Evolutionary conservation across 352 stramenopile genomes (phyloP).

Genomic region (Globisporangium emineosum): DNA sequence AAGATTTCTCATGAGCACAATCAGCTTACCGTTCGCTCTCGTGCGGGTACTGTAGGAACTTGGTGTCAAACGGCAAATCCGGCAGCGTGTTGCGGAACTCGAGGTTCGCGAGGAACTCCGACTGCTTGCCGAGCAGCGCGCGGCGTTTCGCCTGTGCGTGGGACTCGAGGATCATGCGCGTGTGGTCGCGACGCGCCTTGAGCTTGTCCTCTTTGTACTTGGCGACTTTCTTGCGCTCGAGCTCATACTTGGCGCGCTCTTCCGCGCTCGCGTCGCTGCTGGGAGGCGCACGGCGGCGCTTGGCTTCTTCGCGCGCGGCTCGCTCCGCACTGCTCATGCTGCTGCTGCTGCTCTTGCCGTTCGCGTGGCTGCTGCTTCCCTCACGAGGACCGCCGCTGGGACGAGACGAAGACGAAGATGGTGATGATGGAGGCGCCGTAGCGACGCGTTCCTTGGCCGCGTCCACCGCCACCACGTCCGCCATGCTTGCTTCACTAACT

Average conservation of each 20-base stretch:
- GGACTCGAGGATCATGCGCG: slow-evolving; percentile 84
- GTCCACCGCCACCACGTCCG: slow-evolving; percentile 21
- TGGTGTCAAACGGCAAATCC: slow-evolving; percentile 83
- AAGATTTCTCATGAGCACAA: not conserved
- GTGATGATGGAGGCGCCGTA: slow-evolving; percentile 17
- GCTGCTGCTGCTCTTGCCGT: slow-evolving; percentile 21
- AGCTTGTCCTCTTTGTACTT: slow-evolving; percentile 91
- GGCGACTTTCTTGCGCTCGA: slow-evolving; percentile 84
- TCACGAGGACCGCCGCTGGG: not conserved
- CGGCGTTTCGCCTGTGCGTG: slow-evolving; percentile 82
- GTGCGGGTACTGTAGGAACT: slow-evolving; percentile 83
- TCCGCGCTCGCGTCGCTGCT: slow-evolving; percentile 54
- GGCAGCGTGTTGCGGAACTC: slow-evolving; percentile 84
- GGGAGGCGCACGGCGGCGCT: slow-evolving; percentile 42
- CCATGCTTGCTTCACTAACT: slow-evolving; percentile 16
- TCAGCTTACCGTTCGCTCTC: slow-evolving; percentile 57
- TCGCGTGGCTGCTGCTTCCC: slow-evolving; percentile 3
- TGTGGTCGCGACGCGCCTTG: slow-evolving; percentile 81
- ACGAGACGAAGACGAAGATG: slow-evolving; percentile 14
- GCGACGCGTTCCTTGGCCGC: not conserved
- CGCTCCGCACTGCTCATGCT: slow-evolving; percentile 15
- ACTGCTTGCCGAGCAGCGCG: slow-evolving; percentile 76
- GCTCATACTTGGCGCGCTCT: slow-evolving; percentile 75
- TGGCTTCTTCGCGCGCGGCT: slow-evolving; percentile 30
- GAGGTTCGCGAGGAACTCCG: slow-evolving; percentile 75